A percentile compares a stretch with the other conserved stretches of the same genome.
These are phyloP conservation scores for Puya raimondii DNA, from an alignment of 176 grass and related monocot genomes.

Conservation along the genomic window DNA sequence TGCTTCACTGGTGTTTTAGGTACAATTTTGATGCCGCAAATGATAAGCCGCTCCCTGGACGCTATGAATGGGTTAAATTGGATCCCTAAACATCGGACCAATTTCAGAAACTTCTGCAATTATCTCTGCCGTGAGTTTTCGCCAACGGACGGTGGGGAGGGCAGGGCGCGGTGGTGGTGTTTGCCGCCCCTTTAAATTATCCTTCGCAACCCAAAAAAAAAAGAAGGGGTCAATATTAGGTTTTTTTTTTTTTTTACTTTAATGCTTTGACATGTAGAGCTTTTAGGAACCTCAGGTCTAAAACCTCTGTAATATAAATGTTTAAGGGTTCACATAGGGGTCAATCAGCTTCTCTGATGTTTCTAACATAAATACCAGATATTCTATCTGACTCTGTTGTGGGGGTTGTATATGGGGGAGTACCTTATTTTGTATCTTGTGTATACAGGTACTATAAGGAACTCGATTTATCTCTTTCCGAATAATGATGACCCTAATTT, in stretches of 20 bases:
- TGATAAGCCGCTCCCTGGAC: conserved; percentile 19
- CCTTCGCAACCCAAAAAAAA: background rate
- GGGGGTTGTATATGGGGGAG: background rate
- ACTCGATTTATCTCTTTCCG: background rate
- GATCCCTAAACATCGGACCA: background rate
- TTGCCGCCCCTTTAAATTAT: conserved; percentile 5
- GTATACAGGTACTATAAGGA: background rate
- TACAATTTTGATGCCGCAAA: conserved; percentile 23
- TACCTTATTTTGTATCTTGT: conserved; percentile 14
- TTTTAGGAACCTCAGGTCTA: background rate
- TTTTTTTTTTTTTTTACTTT: background rate
- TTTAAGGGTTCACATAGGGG: background rate
- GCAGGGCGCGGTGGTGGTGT: background rate
- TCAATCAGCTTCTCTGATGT: background rate
- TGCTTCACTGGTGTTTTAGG: background rate
- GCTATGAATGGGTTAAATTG: conserved; percentile 26
- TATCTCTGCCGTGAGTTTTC: background rate
- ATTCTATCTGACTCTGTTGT: background rate
- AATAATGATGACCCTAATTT: conserved; percentile 4
- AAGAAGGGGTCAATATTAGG: background rate
- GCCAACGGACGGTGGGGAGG: background rate
- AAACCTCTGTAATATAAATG: background rate
- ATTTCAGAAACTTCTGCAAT: background rate
- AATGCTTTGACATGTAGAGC: background rate
- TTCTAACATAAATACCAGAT: background rate